Percentiles rank a stretch among this genome's conserved stretches.
Conservation (phyloP, 75 land plant genomes). For the Sequoia sempervirens region DNA sequence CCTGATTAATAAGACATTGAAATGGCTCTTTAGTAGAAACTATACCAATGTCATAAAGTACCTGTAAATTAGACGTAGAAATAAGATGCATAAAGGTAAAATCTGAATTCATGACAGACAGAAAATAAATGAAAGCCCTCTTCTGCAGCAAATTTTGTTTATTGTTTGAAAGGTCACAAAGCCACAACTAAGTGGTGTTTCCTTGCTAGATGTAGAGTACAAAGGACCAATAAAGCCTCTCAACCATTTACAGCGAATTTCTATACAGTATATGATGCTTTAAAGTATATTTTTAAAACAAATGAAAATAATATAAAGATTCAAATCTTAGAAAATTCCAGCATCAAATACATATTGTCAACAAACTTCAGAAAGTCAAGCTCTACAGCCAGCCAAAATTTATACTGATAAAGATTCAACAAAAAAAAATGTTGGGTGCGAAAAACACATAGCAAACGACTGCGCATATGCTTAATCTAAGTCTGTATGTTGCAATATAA, state of each 20-base stretch:
- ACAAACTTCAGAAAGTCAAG: background rate
- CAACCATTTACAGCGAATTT: background rate
- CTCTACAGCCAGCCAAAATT: background rate
- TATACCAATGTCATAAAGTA: conserved; percentile 87
- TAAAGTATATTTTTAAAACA: background rate
- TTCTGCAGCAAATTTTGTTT: background rate
- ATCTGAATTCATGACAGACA: background rate
- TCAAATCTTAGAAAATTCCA: background rate
- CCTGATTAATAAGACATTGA: conserved; percentile 91
- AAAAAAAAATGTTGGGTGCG: background rate
- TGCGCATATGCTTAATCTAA: background rate
- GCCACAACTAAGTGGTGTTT: background rate
- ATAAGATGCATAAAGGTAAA: background rate
- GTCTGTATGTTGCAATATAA: background rate
- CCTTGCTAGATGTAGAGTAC: background rate
- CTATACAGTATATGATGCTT: background rate
- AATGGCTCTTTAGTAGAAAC: conserved; percentile 94
- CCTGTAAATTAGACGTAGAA: conserved; percentile 31
- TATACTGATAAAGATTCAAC: background rate
- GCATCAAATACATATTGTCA: background rate
- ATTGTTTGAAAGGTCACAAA: background rate
- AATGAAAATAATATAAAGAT: background rate
- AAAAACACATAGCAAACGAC: background rate
- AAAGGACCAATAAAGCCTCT: background rate
- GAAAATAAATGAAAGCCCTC: background rate